Evolutionary conservation across 208 protist genomes (phyloP).

Genomic region (Leishmania major): DNA sequence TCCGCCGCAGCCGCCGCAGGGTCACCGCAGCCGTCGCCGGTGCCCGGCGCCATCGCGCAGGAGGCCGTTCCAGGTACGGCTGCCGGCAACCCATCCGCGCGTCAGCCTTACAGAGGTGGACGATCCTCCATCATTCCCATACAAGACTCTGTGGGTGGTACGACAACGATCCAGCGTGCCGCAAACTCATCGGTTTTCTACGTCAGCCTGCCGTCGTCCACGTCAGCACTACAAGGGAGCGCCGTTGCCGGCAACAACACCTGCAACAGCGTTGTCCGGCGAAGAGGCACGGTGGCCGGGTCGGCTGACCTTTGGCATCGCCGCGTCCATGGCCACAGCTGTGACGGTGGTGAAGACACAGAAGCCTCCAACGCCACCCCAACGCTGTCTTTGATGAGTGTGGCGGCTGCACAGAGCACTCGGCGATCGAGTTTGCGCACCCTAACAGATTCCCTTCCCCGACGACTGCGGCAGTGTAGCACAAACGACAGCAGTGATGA

Average conservation of each 20-base stretch:
- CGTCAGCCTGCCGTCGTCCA: slow-evolving; percentile 14
- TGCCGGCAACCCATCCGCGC: neutral
- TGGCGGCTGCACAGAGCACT: neutral
- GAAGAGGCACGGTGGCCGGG: too few relatives aligned
- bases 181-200: slow-evolving; percentile 17
- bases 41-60: neutral
- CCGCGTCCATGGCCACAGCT: slow-evolving; percentile 1
- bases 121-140: neutral
- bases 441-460: neutral
- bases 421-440: neutral
- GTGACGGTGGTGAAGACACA: slow-evolving; percentile 9
- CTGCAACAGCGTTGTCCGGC: neutral
- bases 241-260: neutral
- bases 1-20: neutral
- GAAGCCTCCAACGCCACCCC: neutral
- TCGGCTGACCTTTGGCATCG: neutral
- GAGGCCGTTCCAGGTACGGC: neutral
- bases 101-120: neutral
- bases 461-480: neutral
- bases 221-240: neutral
- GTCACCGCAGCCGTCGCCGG: neutral
- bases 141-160: neutral
- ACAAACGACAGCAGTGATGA: neutral
- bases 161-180: neutral
- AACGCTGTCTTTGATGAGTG: neutral